Base-by-base conservation (phyloP, 2,329 filamentous ascomycete genomes). In the Hawksworthiomyces lignivorus region DNA sequence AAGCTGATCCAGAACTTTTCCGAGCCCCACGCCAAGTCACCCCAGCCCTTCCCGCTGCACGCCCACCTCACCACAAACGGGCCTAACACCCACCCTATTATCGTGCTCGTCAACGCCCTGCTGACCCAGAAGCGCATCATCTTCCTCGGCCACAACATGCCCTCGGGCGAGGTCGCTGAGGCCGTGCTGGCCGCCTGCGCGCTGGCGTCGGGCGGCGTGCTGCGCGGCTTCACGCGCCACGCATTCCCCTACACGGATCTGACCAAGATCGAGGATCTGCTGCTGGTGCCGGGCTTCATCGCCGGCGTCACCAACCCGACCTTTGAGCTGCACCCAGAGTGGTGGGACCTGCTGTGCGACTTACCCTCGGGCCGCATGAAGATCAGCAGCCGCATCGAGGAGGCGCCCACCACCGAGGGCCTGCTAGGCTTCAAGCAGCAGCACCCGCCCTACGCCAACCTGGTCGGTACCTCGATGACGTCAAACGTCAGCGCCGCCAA, bases 181-280 rank as follows among this genome's bases (percentile, higher is more conserved):
- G 90, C 92, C n/a, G 92, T 98, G 4, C 74, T 98, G 8, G 92
- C 88, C n/a, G 89, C 92, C 2, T 98, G 92, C 61, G 87, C 92
- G 10, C 73, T 98, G 35, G 90, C 85, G 12, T 96, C 89, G 11
- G 92, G 92, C 17, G 90, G 92, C 6, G 70, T 95, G n/a, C 69
- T 98, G 27, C 77, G 89, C 44, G 92, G 92, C 21, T 98, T 98
- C 62, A 95, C 90, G 8, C 78, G 92, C 15, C 87, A 97, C 63
- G 92, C 92, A 1, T 98, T 98, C 58, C 92, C 92, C 3, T 98
- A 98, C 58, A 98, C 92, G 1, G 92, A 98, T 65, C 72, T 98
- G 32, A 96, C 88, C 50, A 98, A 98, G 64, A 89, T 98, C 46
- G 92, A 98, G 52, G 92, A 97, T 58, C 74, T 98, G 10, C 73